Evolutionary conservation across 2,329 filamentous ascomycete species (phyloP).

Genomic region (Talaromyces marneffei): DNA sequence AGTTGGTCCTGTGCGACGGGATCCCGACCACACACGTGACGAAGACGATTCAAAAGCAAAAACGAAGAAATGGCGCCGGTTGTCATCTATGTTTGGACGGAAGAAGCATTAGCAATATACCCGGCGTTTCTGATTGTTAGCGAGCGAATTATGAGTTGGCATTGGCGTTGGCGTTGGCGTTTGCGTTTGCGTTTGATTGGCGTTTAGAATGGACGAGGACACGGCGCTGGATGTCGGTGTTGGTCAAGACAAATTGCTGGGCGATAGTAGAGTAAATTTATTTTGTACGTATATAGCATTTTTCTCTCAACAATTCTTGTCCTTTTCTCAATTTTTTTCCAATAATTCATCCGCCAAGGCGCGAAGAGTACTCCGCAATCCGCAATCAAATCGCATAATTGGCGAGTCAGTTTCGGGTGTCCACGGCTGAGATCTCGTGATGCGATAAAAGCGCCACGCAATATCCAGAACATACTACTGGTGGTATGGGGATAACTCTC

Average conservation of each 20-base stretch:
- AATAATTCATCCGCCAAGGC: too few relatives aligned
- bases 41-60: slow-evolving; percentile 18
- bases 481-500: too few relatives aligned
- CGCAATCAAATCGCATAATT: not conserved
- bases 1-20: not conserved
- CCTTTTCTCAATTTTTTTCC: not conserved
- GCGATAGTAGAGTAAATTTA: not conserved
- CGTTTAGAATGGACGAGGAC: not conserved
- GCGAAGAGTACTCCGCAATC: too few relatives aligned
- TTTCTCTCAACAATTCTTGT: too few relatives aligned
- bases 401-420: not conserved
- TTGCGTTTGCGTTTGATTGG: not conserved
- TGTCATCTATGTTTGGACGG: slow-evolving; percentile 26
- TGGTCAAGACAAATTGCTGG: not conserved
- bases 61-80: slow-evolving; percentile 27
- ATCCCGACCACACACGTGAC: not conserved
- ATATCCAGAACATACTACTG: not conserved
- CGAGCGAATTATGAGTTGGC: not conserved
- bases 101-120: slow-evolving; percentile 1
- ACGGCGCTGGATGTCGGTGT: not conserved
- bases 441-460: not conserved
- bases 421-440: not conserved
- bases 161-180: too few relatives aligned
- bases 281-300: not conserved
- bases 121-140: not conserved